Base-by-base conservation (phyloP, 1,139 yeast species). In the Wickerhamomyces sp. region DNA sequence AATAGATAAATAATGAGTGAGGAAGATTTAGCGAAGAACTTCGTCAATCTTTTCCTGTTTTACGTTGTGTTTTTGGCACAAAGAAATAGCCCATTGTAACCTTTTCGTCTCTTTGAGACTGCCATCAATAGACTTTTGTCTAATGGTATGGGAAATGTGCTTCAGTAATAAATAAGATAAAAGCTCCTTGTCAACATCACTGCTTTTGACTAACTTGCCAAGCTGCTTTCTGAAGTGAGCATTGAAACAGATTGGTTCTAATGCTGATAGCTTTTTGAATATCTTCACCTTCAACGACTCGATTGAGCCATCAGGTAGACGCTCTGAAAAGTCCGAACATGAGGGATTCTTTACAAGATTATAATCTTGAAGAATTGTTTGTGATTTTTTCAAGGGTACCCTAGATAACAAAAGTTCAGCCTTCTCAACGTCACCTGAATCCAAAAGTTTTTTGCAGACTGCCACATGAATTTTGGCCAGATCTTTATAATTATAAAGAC, bases 1-100 rank as follows among this genome's bases (percentile, higher is more conserved):
- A 30, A 30, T 30, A 30, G 13, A 10, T 22, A 31, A 37, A 35
- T 36, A 33, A 33, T 32, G 21, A 31, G 24, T 7, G 24, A 28
- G 16, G 8, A 35, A 34, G 22, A 33, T 39, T 31, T 31, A 40
- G 13, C 19, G 13, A 29, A 36, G 29, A 3, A 42, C 19, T 13
- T 36, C 19, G 5, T 17, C 12, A 9, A 42, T 31, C 7, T 26
- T 17, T 3, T 25, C 27, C 21, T 21, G 21, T 2, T 31, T n/a
- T 1, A 45, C 46, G n/a, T 36, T 38, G 26, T 39, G 36, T n/a
- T 20, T 27, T 12, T 10, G 6, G 28, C 46, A 42, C 14, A 35
- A 33, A 3, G 28, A 26, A 14, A 39, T 20, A 20, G 35, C 34
- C 31, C 38, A 43, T 14, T 30, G 18, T 16, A 45, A 14, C 19